phyloP scores from a whole-genome alignment of 2,329 filamentous ascomycete genomes.

The Neobulgaria alba region DNA sequence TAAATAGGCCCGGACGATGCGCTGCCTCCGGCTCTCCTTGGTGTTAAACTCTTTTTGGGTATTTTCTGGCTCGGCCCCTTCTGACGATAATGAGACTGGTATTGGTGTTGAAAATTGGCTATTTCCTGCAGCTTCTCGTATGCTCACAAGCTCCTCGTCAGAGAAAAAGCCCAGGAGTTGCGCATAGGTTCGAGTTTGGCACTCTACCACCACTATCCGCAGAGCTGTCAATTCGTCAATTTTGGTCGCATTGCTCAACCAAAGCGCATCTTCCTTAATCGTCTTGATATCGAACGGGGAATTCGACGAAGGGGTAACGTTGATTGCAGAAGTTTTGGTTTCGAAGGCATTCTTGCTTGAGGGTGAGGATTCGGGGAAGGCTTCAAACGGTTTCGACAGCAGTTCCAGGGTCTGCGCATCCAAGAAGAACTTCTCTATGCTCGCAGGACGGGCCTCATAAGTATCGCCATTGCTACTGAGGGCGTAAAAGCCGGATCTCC shows the following conservation, averaged over 20 bases:
- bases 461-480: conserved; percentile 50
- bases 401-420: conserved; percentile 60
- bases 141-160: conserved; percentile 66
- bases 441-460: conserved; percentile 46
- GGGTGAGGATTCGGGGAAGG: conserved; percentile 55
- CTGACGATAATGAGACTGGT: conserved; percentile 31
- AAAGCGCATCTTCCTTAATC: conserved; percentile 77
- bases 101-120: conserved; percentile 52
- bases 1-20: conserved; percentile 65
- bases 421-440: conserved; percentile 56
- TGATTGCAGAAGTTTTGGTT: conserved; percentile 78
- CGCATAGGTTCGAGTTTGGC: conserved; percentile 67
- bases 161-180: conserved; percentile 66
- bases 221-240: conserved; percentile 79
- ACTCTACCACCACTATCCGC: conserved; percentile 72
- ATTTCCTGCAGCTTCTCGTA: conserved; percentile 64
- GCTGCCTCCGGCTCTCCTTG: conserved; percentile 50
- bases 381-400: conserved; percentile 58
- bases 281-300: conserved; percentile 64
- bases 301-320: conserved; percentile 61
- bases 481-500: conserved; percentile 50
- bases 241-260: conserved; percentile 70
- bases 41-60: conserved; percentile 55
- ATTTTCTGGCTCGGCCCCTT: conserved; percentile 28
- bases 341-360: conserved; percentile 67